Evolutionary conservation across 2,329 filamentous ascomycete species (phyloP), one percentile per base, ranked within the genome.

Genomic region (Grosmannia huntii): DNA sequence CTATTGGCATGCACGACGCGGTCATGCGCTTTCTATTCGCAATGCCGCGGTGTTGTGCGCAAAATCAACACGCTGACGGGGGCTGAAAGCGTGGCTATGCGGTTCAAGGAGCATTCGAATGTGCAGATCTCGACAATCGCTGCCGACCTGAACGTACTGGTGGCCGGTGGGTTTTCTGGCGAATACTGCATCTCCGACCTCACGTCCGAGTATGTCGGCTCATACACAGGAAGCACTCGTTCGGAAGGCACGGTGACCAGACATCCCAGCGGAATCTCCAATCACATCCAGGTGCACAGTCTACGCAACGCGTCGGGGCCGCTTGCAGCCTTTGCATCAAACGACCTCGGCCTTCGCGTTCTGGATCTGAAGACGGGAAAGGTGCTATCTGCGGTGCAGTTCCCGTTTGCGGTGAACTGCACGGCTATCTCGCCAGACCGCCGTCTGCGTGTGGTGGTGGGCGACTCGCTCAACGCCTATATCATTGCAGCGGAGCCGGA

Each of bases 401-500:
- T 85, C 67, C 69, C 76, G 0, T 78, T 80, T 63, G 76, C 86
- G 3, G 75, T 90, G 60, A 92, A 92, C 69, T 89, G 86, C 71
- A 81, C 85, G 1, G 83, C 86, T 1, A 76, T 87, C 1, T 89
- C 86, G 1, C 84, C 87, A 0, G 84, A 90, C 66, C 77, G 82
- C 57, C 82, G 87, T 3, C 74, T 91, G 63, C 83, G 88, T 54
- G 81, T 84, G 19, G 77, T 90, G 62, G 87, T 90, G 0, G 87
- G 88, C 53, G 89, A 92, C 65, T 75, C 77, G 60, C 72, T 75
- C 59, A 76, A 86, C 46, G 82, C 85, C 0, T 72, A 85, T 55
- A 86, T 92, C 65, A 80, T 82, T 16, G 80, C 88, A 61, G 83
- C 87, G 12, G 86, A 89, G 58, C 83, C 79, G 14, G 83, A 86